Conservation (phyloP, 345 rosid species). For the Xanthoceras sorbifolium region DNA sequence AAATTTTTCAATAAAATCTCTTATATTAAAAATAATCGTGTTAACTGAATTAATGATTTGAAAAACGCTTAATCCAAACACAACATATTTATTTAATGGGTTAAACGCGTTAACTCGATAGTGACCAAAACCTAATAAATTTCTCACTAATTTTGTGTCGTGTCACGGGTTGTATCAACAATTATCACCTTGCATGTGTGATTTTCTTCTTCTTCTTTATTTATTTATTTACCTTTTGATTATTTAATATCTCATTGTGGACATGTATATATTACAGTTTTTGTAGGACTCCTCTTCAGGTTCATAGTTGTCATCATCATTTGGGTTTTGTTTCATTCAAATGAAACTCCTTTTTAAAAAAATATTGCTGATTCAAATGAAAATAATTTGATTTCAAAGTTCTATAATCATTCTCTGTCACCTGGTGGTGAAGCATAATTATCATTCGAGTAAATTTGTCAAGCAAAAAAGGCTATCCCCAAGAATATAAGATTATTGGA, state of each 20-base stretch:
- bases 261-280: background rate
- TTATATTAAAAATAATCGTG: too few relatives aligned
- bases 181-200: too few relatives aligned
- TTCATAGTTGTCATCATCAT: conserved; percentile 20
- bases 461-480: background rate
- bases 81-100: too few relatives aligned
- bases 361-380: background rate
- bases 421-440: conserved; percentile 19
- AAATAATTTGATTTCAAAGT: conserved; percentile 20
- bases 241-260: background rate
- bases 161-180: too few relatives aligned
- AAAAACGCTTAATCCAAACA: too few relatives aligned
- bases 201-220: conserved; percentile 1
- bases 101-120: too few relatives aligned
- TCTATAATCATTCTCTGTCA: conserved; percentile 19
- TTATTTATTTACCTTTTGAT: too few relatives aligned
- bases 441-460: conserved; percentile 6
- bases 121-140: too few relatives aligned
- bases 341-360: background rate
- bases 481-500: conserved; percentile 3
- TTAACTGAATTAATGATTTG: too few relatives aligned
- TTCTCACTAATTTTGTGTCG: too few relatives aligned
- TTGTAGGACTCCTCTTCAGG: conserved; percentile 3
- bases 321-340: background rate
- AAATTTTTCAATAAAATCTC: too few relatives aligned